Conservation (phyloP, 2,329 filamentous ascomycete species). For the Myrmaecium sp. region DNA sequence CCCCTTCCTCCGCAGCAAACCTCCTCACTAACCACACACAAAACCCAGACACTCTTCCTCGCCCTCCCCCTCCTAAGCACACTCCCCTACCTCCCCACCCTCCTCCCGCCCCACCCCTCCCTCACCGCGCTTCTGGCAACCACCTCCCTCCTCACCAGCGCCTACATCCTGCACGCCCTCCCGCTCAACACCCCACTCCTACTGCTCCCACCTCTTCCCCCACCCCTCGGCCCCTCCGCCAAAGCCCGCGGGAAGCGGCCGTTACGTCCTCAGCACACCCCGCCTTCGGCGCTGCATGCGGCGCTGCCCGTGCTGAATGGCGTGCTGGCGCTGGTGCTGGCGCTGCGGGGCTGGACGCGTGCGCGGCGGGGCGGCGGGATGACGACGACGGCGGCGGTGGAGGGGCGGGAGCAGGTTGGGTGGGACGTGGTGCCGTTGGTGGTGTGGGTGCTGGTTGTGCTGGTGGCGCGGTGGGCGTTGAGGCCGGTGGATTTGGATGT, state of each 20-base stretch:
- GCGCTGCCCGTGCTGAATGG: constrained; percentile 46
- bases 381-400: constrained; percentile 6
- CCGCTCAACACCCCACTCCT: constrained; percentile 28
- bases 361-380: constrained; percentile 5
- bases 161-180: constrained; percentile 42
- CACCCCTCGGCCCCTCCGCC: neutral
- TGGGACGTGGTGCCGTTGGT: constrained; percentile 5
- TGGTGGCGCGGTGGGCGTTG: constrained; percentile 40
- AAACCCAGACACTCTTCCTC: constrained; percentile 39
- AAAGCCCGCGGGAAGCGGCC: constrained; percentile 11
- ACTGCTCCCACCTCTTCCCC: constrained; percentile 4
- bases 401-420: constrained; percentile 15
- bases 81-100: constrained; percentile 36
- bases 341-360: constrained; percentile 23
- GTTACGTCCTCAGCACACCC: constrained; percentile 22
- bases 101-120: constrained; percentile 24
- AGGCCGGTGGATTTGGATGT: constrained; percentile 44
- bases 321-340: constrained; percentile 33
- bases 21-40: constrained; percentile 1
- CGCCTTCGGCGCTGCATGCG: too few relatives aligned
- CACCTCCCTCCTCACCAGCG: constrained; percentile 45
- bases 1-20: constrained; percentile 11
- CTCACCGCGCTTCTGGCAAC: constrained; percentile 40
- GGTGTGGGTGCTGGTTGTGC: neutral
- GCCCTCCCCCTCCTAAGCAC: constrained; percentile 39